These are phyloP conservation scores for Penicillium angulare DNA, from an alignment of 495 filamentous ascomycete species.

Conservation along the genomic window DNA sequence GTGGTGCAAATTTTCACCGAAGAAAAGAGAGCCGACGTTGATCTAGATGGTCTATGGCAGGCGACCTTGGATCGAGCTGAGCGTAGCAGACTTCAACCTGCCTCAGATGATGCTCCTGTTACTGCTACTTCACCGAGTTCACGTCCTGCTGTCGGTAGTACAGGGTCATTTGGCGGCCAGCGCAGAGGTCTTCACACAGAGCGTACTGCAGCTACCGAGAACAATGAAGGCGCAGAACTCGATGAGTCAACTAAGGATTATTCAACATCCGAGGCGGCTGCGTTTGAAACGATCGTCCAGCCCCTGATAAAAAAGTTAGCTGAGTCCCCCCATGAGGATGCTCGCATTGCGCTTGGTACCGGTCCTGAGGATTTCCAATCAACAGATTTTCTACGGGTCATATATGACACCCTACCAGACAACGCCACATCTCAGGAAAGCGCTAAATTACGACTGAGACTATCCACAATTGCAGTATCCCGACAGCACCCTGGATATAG, in stretches of 20 bases:
- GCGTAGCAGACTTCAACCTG: slow-evolving; percentile 29
- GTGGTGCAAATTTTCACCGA: slow-evolving; percentile 91
- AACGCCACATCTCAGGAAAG: slow-evolving; percentile 27
- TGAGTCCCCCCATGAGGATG: slow-evolving; percentile 26
- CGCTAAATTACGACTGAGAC: slow-evolving; percentile 30
- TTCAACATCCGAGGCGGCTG: slow-evolving; percentile 1
- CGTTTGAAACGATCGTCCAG: slow-evolving; percentile 8
- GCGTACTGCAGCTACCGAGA: too few species aligned
- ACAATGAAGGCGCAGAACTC: too few species aligned
- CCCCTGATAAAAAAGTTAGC: slow-evolving; percentile 38
- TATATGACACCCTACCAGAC: slow-evolving; percentile 36
- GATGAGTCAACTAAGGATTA: not conserved
- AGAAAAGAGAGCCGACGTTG: slow-evolving; percentile 76
- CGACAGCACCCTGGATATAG: slow-evolving; percentile 39
- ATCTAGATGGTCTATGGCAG: slow-evolving; percentile 79
- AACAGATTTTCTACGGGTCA: slow-evolving; percentile 49
- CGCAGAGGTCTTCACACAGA: slow-evolving; percentile 21
- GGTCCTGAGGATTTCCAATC: slow-evolving; percentile 40
- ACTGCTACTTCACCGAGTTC: slow-evolving; percentile 18
- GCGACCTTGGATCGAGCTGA: slow-evolving; percentile 45
- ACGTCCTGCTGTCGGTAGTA: slow-evolving; percentile 17
- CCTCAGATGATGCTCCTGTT: not conserved
- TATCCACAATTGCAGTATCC: slow-evolving; percentile 37
- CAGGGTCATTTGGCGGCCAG: slow-evolving; percentile 15
- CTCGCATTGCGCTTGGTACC: slow-evolving; percentile 36